Conservation (phyloP, 768 basidiomycete genomes). For the Chiua virens region DNA sequence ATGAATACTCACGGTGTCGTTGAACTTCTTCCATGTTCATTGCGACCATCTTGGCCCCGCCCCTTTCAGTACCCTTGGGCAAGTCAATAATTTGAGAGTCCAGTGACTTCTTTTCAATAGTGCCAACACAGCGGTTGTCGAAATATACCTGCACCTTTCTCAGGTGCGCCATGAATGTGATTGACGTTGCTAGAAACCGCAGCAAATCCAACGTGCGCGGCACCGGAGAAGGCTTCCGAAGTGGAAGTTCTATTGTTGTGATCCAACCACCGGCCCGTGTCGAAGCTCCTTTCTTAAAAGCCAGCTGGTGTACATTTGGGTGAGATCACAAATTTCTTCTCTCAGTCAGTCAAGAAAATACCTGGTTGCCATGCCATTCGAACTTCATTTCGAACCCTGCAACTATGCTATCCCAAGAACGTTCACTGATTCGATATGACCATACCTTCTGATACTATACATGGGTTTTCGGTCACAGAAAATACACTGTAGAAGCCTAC, state of each 20-base stretch:
- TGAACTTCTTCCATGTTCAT: constrained; percentile 56
- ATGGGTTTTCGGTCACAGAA: constrained; percentile 74
- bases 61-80: constrained; percentile 39
- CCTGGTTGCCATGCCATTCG: constrained; percentile 54
- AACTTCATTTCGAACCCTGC: constrained; percentile 87
- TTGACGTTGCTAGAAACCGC: constrained; percentile 82
- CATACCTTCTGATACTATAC: constrained; percentile 44
- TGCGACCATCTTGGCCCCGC: too few species aligned
- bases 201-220: constrained; percentile 81
- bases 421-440: too few species aligned
- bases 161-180: constrained; percentile 87
- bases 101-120: constrained; percentile 58
- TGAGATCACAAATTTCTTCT: too few species aligned
- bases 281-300: too few species aligned
- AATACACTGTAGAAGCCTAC: constrained; percentile 74
- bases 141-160: constrained; percentile 74
- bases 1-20: constrained; percentile 30
- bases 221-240: constrained; percentile 75
- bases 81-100: constrained; percentile 47
- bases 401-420: neutral
- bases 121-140: constrained; percentile 66
- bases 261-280: too few species aligned
- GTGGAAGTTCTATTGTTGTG: constrained; percentile 83
- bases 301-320: too few species aligned
- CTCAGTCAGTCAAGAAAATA: too few species aligned